phyloP scores from a whole-genome alignment of 805 yeast species.

The Cyberlindnera xylosilytica region DNA sequence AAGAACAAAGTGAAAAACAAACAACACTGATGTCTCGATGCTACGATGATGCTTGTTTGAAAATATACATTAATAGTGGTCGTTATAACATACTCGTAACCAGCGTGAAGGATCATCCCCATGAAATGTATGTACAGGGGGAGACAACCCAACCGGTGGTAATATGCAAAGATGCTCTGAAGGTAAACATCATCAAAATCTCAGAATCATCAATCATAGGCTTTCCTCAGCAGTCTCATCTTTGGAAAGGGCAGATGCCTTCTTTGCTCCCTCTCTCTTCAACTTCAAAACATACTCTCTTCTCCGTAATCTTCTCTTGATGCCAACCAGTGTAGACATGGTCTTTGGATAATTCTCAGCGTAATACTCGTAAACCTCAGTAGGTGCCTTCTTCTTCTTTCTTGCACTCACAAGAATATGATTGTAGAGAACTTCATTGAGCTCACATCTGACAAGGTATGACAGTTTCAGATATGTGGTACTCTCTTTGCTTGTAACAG shows the following conservation, averaged over 20 bases:
- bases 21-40: background rate
- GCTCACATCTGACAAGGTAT: conserved; percentile 21
- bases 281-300: background rate
- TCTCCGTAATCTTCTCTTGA: conserved; percentile 8
- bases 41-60: background rate
- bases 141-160: background rate
- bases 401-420: conserved; percentile 17
- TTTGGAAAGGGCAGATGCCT: background rate
- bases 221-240: too few species aligned
- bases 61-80: background rate
- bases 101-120: background rate
- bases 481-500: conserved; percentile 21
- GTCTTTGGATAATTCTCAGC: conserved; percentile 29
- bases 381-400: conserved; percentile 8
- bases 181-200: too few species aligned
- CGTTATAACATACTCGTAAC: background rate
- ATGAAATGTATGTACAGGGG: background rate
- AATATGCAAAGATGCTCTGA: background rate
- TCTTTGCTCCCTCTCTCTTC: background rate
- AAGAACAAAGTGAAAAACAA: conserved; percentile 5
- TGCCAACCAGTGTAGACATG: conserved; percentile 29
- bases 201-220: background rate
- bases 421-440: conserved; percentile 26
- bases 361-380: conserved; percentile 20
- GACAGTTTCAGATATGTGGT: conserved; percentile 28